Base-by-base conservation (phyloP, 352 stramenopile genomes). In the Elongisporangium prolatum region DNA sequence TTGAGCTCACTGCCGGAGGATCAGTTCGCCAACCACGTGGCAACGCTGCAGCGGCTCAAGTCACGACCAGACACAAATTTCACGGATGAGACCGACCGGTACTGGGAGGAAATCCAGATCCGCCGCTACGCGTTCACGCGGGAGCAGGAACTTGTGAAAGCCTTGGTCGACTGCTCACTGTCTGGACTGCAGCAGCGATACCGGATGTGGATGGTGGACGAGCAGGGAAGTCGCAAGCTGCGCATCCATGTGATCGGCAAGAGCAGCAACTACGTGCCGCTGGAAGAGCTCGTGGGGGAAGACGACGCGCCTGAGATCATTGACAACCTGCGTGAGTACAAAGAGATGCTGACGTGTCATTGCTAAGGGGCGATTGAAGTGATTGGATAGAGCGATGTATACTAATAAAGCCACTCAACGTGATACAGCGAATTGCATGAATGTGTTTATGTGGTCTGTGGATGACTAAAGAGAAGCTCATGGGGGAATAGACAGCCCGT, bases 241-340 rank as follows among this genome's bases (percentile, higher is more conserved):
- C 76, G 81, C 13, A 78, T 93, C 22, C 84, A 93, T 57, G 67
- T 93, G 21, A 76, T 93, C 16, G 84, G 84, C 22, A 75, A 81
- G 62, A 75, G 64, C 54, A 88, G 78, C 56, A 68, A 74, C 10
- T 68, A 79, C 10, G 67, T 88, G n/a, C 81, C 80, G 11, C 53
- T 93, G 8, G 84, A 93, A 52, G 60, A 77, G 22, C 62, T 91
- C 11, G 64, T 90, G 4, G 48, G 68, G 2, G 66, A 72, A 22
- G 67, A 84, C 8, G 71, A 83, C 8, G 69, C 64, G 0, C 84
- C 81, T 11, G 34, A 82, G 20, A 64, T 93, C 52, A 84, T 93
- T 38, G 61, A 74, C 10, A 74, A 91, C 56, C 60, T 88, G 52
- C 57, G 65, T 21, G 74, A 69, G 40, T 91, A 80, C 65, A 93